Evolutionary conservation across 495 filamentous ascomycete species (phyloP).

Genomic region (Tuber borchii): DNA sequence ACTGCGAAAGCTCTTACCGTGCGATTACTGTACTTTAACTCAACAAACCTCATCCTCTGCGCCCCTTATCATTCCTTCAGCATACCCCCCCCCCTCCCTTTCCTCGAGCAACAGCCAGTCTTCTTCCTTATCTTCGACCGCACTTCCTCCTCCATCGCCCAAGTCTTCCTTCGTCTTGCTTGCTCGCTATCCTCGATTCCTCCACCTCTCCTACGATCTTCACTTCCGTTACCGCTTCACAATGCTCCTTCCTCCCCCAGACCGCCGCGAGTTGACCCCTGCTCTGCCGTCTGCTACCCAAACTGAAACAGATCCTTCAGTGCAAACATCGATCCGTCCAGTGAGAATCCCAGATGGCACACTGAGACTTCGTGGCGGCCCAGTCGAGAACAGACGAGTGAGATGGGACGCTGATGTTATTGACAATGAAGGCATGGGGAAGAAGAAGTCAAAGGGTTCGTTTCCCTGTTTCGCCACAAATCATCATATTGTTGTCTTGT

Average conservation of each 20-base stretch:
- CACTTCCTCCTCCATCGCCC: constrained; percentile 22
- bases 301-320: constrained; percentile 31
- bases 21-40: constrained; percentile 4
- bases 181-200: constrained; percentile 26
- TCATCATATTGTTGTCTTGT: neutral
- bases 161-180: constrained; percentile 21
- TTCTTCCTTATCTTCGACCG: constrained; percentile 35
- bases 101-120: constrained; percentile 21
- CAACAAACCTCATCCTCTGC: constrained; percentile 11
- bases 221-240: constrained; percentile 16
- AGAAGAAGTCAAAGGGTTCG: constrained; percentile 87
- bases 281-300: constrained; percentile 28
- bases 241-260: constrained; percentile 39
- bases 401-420: constrained; percentile 90
- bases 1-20: neutral
- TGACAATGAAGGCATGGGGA: constrained; percentile 92
- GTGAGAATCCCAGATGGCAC: constrained; percentile 38
- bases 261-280: constrained; percentile 33
- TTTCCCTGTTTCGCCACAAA: constrained; percentile 9
- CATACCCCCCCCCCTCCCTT: constrained; percentile 10
- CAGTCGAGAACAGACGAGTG: constrained; percentile 51
- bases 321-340: constrained; percentile 32
- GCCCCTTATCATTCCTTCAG: constrained; percentile 22
- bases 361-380: constrained; percentile 36
- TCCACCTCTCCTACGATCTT: constrained; percentile 23